A percentile compares a stretch with the other conserved stretches of the same genome.
Conservation (phyloP, 2,329 filamentous ascomycete genomes). For the Xylaria sp. region DNA sequence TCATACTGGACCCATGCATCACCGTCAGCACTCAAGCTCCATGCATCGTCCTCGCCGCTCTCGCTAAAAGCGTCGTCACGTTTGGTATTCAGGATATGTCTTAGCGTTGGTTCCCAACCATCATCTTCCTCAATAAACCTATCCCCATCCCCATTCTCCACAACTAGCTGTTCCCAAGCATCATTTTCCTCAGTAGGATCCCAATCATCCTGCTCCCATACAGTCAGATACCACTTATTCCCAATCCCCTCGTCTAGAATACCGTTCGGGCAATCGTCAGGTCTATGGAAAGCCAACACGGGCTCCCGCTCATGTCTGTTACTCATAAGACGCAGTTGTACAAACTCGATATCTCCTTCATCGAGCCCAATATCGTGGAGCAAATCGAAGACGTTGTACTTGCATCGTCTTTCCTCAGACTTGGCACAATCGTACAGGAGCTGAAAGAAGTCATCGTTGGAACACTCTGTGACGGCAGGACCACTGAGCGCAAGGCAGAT, state of each 20-base stretch:
- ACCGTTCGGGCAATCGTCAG: neutral
- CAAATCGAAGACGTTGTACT: conserved; percentile 20
- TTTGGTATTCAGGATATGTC: too few species aligned
- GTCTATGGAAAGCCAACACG: neutral
- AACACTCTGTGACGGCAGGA: conserved; percentile 11
- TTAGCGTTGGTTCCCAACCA: neutral
- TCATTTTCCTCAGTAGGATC: neutral
- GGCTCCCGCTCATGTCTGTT: conserved; percentile 20
- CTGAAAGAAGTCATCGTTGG: conserved; percentile 24
- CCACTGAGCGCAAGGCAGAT: conserved; percentile 27
- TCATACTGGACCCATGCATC: too few species aligned
- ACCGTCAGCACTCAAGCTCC: too few species aligned
- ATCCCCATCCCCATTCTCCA: neutral
- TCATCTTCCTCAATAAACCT: neutral
- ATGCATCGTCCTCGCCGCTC: too few species aligned
- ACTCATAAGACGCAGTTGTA: conserved; percentile 2
- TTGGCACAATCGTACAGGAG: conserved; percentile 16
- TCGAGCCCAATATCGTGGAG: conserved; percentile 18
- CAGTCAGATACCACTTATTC: neutral
- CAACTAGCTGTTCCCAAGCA: neutral
- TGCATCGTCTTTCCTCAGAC: neutral
- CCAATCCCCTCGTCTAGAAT: neutral
- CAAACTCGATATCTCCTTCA: neutral
- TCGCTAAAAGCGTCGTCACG: too few species aligned
- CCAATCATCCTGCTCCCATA: neutral